phyloP scores from a whole-genome alignment of 1,284 basidiomycete genomes.

The Malassezia globosa region DNA sequence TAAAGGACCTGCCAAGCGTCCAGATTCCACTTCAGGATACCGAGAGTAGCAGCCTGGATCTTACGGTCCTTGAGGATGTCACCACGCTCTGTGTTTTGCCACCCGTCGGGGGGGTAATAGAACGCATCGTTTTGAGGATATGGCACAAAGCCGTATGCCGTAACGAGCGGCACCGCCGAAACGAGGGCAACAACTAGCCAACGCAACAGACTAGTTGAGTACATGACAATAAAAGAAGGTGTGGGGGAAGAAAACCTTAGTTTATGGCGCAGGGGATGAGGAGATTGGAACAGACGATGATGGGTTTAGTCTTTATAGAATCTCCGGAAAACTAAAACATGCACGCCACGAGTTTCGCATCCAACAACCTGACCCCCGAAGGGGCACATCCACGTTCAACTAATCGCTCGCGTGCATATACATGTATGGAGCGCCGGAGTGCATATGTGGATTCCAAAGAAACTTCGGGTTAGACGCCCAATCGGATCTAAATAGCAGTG shows the following conservation, averaged over 20 bases:
- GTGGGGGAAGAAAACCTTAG: background rate
- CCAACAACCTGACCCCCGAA: too few species aligned
- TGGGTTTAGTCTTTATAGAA: too few species aligned
- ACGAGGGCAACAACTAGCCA: slow-evolving; percentile 16
- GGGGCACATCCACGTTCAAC: too few species aligned
- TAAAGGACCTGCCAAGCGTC: slow-evolving; percentile 25
- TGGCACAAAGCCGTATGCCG: slow-evolving; percentile 2
- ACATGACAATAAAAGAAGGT: slow-evolving; percentile 10
- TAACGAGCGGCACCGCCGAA: slow-evolving; percentile 9
- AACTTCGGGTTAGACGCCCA: too few species aligned
- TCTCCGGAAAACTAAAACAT: too few species aligned
- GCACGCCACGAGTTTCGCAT: too few species aligned
- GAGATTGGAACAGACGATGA: too few species aligned
- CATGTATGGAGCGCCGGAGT: too few species aligned
- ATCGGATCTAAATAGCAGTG: too few species aligned
- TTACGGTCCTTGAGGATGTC: slow-evolving; percentile 25
- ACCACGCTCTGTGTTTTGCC: slow-evolving; percentile 20
- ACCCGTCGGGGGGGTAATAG: slow-evolving; percentile 16
- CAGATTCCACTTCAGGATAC: slow-evolving; percentile 19
- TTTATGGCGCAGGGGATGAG: too few species aligned
- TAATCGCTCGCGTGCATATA: too few species aligned
- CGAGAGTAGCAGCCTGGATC: slow-evolving; percentile 23
- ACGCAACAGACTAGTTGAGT: slow-evolving; percentile 6
- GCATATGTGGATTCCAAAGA: too few species aligned
- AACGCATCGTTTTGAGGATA: slow-evolving; percentile 16